A percentile compares a stretch with the other conserved stretches of the same genome.
Conservation (phyloP, 306 rosid species). For the Nissolia schottii region DNA sequence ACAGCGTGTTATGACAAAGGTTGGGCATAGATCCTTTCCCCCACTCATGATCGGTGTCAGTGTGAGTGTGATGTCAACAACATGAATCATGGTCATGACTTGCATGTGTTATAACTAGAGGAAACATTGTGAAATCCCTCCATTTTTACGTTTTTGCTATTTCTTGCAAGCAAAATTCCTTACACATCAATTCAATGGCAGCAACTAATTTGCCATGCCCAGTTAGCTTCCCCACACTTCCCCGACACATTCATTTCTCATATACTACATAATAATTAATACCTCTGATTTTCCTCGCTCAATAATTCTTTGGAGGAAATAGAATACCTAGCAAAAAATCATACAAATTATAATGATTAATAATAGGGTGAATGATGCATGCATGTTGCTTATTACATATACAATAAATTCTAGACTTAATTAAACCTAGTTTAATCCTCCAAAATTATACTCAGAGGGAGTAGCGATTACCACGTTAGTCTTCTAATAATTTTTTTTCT, state of each 20-base stretch:
- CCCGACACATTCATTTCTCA: not conserved
- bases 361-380: not conserved
- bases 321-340: not conserved
- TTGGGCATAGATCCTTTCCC: not conserved
- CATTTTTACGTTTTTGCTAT: constrained; percentile 1
- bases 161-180: constrained; percentile 2
- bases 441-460: too few species aligned
- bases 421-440: too few species aligned
- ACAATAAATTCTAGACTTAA: too few species aligned
- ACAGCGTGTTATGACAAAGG: not conserved
- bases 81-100: constrained; percentile 30
- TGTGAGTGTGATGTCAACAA: constrained; percentile 26
- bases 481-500: too few species aligned
- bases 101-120: constrained; percentile 12
- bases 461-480: too few species aligned
- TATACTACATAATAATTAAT: too few species aligned
- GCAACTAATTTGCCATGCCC: not conserved
- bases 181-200: not conserved
- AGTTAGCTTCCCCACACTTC: not conserved
- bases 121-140: not conserved
- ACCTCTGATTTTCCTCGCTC: not conserved
- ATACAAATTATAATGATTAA: not conserved
- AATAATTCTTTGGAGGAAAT: not conserved
- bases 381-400: too few species aligned
- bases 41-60: too few species aligned